Conservation (phyloP, 208 protist genomes). For the Endotrypanum monterogeii region DNA sequence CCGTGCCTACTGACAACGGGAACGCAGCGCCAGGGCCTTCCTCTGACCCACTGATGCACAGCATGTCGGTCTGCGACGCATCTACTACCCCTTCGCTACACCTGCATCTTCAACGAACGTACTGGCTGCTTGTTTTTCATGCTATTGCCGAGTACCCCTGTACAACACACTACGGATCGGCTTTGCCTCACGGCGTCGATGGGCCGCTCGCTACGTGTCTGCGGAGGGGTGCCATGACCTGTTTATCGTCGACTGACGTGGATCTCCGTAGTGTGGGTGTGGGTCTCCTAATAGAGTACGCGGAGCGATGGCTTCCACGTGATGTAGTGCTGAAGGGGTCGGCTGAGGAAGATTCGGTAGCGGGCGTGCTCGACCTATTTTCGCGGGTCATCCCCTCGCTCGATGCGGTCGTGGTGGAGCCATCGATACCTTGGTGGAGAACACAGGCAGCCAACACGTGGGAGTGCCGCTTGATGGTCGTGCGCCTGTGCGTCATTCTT, state of each 20-base stretch:
- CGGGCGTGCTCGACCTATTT: background rate
- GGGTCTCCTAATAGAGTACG: constrained; percentile 19
- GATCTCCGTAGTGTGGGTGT: constrained; percentile 22
- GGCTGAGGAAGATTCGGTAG: background rate
- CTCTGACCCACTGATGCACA: background rate
- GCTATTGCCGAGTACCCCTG: constrained; percentile 1
- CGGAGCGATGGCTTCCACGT: constrained; percentile 19
- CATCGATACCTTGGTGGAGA: constrained; percentile 19
- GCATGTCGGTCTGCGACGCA: background rate
- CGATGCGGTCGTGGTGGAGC: background rate
- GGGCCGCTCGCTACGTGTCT: constrained; percentile 24
- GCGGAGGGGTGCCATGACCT: constrained; percentile 1
- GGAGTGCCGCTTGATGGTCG: constrained; percentile 35
- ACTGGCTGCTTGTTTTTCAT: constrained; percentile 23
- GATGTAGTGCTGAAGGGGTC: background rate
- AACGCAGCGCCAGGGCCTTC: background rate
- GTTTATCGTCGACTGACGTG: constrained; percentile 14
- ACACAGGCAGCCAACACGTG: constrained; percentile 18
- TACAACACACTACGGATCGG: background rate
- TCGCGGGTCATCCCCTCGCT: constrained; percentile 4
- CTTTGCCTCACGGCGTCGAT: background rate
- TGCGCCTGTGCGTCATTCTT: constrained; percentile 19
- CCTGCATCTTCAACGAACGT: constrained; percentile 12
- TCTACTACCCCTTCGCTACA: background rate
- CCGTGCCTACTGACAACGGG: background rate